A percentile compares a stretch with the other conserved stretches of the same genome.
Evolutionary conservation across 805 yeast genomes (phyloP).

Genomic region (Wickerhamiella sergipiensis): DNA sequence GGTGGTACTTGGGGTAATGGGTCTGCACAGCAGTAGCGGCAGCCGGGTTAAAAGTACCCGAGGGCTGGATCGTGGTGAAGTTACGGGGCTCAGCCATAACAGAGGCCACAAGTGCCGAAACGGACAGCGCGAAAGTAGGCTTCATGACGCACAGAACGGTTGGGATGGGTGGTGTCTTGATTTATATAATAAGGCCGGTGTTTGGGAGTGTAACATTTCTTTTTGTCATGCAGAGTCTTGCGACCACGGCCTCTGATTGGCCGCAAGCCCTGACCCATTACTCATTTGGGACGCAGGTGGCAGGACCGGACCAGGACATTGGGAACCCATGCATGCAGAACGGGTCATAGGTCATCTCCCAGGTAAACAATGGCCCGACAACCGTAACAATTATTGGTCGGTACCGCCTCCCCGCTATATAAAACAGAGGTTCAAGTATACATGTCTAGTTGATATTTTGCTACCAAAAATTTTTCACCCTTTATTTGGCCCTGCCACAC

Average conservation of each 20-base stretch:
- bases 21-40: conserved; percentile 22
- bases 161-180: background rate
- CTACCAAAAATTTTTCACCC: background rate
- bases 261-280: background rate
- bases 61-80: conserved; percentile 19
- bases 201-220: conserved; percentile 2
- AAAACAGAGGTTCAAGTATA: too few species aligned
- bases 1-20: conserved; percentile 21
- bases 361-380: conserved; percentile 1
- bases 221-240: background rate
- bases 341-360: background rate
- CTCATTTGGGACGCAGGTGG: conserved; percentile 1
- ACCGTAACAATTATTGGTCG: background rate
- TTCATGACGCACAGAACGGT: conserved; percentile 5
- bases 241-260: conserved; percentile 1
- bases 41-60: conserved; percentile 19
- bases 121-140: conserved; percentile 8
- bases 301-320: conserved; percentile 1
- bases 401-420: background rate
- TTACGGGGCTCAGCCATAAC: conserved; percentile 17
- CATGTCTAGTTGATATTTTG: too few species aligned
- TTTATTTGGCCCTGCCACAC: background rate
- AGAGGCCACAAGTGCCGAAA: conserved; percentile 14
- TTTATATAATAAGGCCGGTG: conserved; percentile 2
- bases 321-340: background rate